Conservation (phyloP, 2,329 filamentous ascomycete genomes). For the Pestalotiopsis sp. region DNA sequence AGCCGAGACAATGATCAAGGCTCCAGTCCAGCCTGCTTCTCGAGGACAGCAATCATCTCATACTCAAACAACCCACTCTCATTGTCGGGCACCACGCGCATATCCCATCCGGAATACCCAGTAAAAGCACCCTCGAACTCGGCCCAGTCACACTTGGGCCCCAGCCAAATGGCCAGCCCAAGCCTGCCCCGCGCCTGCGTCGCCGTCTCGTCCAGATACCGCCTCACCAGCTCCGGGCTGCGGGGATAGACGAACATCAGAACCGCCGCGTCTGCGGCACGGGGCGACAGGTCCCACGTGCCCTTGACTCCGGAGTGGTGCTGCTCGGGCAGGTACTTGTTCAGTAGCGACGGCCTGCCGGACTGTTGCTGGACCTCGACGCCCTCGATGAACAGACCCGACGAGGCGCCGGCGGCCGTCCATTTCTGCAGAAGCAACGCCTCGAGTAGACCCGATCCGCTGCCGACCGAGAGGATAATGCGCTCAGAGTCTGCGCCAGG, state of each 20-base stretch:
- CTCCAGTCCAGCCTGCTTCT: background rate
- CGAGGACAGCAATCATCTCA: slow-evolving; percentile 5
- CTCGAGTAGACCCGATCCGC: slow-evolving; percentile 21
- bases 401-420: background rate
- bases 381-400: slow-evolving; percentile 17
- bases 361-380: slow-evolving; percentile 16
- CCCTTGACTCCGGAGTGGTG: slow-evolving; percentile 28
- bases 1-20: background rate
- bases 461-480: slow-evolving; percentile 21
- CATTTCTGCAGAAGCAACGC: slow-evolving; percentile 14
- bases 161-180: background rate
- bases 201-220: slow-evolving; percentile 21
- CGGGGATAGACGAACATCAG: slow-evolving; percentile 37
- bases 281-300: slow-evolving; percentile 29
- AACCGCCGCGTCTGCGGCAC: slow-evolving; percentile 22
- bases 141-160: slow-evolving; percentile 4
- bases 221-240: slow-evolving; percentile 25
- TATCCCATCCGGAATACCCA: background rate
- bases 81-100: background rate
- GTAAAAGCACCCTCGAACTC: background rate
- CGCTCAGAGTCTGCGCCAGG: background rate
- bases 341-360: background rate
- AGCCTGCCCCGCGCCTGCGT: background rate
- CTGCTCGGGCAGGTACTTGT: slow-evolving; percentile 17
- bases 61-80: slow-evolving; percentile 8